Base-by-base conservation (phyloP, 1,284 basidiomycete genomes). In the Exobasidium cylindrosporum region DNA sequence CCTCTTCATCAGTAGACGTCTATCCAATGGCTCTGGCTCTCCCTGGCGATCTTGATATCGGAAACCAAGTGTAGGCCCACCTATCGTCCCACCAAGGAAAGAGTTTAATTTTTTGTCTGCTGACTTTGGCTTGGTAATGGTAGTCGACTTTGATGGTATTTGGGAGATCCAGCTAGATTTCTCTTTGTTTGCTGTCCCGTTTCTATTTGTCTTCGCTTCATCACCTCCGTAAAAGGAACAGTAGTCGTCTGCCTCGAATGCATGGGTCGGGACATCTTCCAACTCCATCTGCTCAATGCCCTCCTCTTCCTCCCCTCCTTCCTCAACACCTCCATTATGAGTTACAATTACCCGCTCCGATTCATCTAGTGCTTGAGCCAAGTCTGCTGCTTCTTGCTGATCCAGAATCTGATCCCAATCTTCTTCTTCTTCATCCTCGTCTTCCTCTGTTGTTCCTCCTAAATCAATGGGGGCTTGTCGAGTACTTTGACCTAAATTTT, bases 301-400 rank as follows among this genome's bases (percentile, higher is more conserved):
- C 7, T 21, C 45, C 5, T 54, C 56, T 55, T 69, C 77, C 35
- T 67, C 65, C n/a, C 67, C 62, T 68, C 62, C 43, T 24, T 24
- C 47, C 3, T 1, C 56, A 53, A 45, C 44, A 47, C 1, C 54
- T 43, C 4, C 44, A 2, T 72, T 73, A 13, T 44, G 26, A 17
- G 47, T 14, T 44, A 14, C 53, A 40, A 14, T 26, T 21, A 35
- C 21, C 23, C 13, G 26, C 26, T 40, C 29, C 40, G 53, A 35
- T 28, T 26, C 21, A 55, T 55, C 53, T 35, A 6, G 53, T 6
- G 53, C 53, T 26, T 35, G 14, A 32, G n/a, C 53, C 4, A 40
- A 11, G 11, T 55, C 53, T 21, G 29, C 21, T 28, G 21, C 24
- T 26, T 55, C 53, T 31, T 32, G 5, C 3, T 30, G 53, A 35